Percentiles rank a stretch among this genome's conserved stretches.
Evolutionary conservation across 2,329 filamentous ascomycete genomes (phyloP).

Genomic region (Helotiales sp.): DNA sequence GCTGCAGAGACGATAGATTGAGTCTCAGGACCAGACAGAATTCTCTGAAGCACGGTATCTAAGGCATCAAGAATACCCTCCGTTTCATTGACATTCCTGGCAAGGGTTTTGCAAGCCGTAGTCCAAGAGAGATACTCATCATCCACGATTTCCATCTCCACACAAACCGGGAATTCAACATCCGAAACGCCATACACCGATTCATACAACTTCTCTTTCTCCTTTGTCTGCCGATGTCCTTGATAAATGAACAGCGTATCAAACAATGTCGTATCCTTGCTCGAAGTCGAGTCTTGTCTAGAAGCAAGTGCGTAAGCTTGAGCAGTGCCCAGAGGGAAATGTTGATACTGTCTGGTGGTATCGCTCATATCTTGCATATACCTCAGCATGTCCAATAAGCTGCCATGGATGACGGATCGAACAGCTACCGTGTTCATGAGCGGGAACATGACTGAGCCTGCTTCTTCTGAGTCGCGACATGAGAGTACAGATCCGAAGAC

Average conservation of each 20-base stretch:
- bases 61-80: slow-evolving; percentile 60
- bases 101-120: slow-evolving; percentile 67
- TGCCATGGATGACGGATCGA: slow-evolving; percentile 74
- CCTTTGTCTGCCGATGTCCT: slow-evolving; percentile 47
- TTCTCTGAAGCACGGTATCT: slow-evolving; percentile 60
- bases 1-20: slow-evolving; percentile 60
- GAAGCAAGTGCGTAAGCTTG: slow-evolving; percentile 55
- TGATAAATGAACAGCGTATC: slow-evolving; percentile 72
- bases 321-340: slow-evolving; percentile 76
- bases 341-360: slow-evolving; percentile 71
- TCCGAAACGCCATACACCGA: slow-evolving; percentile 58
- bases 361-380: slow-evolving; percentile 75
- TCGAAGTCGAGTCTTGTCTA: slow-evolving; percentile 12
- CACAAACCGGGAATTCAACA: slow-evolving; percentile 81
- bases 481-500: slow-evolving; percentile 84
- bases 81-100: slow-evolving; percentile 54
- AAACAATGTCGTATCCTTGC: slow-evolving; percentile 54
- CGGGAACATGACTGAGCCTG: slow-evolving; percentile 76
- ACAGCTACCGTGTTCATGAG: slow-evolving; percentile 91
- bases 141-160: slow-evolving; percentile 73
- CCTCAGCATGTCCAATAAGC: slow-evolving; percentile 64
- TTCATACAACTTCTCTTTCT: slow-evolving; percentile 34
- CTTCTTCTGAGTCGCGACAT: slow-evolving; percentile 76
- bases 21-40: slow-evolving; percentile 56
- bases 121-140: slow-evolving; percentile 67